Base-by-base conservation (phyloP, 2,329 filamentous ascomycete species). In the Talaromyces sp. region DNA sequence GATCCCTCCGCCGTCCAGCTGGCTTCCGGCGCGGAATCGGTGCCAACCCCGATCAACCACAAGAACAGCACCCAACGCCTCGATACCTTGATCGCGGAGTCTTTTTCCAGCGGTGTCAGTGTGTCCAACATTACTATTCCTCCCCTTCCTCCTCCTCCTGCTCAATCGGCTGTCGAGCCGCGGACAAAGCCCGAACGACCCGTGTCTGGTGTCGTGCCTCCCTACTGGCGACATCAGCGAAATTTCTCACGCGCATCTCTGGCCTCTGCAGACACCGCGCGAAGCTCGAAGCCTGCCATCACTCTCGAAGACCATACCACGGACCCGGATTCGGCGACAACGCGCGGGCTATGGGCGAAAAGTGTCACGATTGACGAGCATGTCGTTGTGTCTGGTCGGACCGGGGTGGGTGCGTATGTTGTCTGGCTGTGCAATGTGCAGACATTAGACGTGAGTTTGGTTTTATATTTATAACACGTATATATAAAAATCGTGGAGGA, bases 381-480 rank as follows among this genome's bases (percentile, higher is more conserved):
- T 76, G 81, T 83, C 36, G 79, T 89, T 65, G 82, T 89, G 33
- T 81, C 82, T 64, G 86, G 85, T 8, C 82, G 79, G 57, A 79
- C 82, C 4, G 83, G 83, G 5, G 78, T 88, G 55, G 94, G 94
- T n/a, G 90, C 93, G 1, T 99, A 98, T 78, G 91, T 97, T 1
- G 92, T 96, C 7, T 99, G 91, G 91, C 95, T 92, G 72, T 92
- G 95, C 70, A 87, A 84, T 55, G 91, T 99, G 52, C 88, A 95
- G 74, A 97, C 92, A 3, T 79, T 98, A 57, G 89, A 87, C 75
- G 92, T 93, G 73, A 74, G 87, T 83, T 23, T 12, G 8, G 8
- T 16, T 10, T 28, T 44, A 27, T 34, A 30, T 28, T 36, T 3
- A 23, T 23, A 23, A 23, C 23, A 23, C 2, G 23, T 30, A 10